Percentiles rank a stretch among this genome's conserved stretches.
These are phyloP conservation scores for Furculomyces boomerangus DNA, from an alignment of 371 early-diverging fungal species.

Conservation along the genomic window DNA sequence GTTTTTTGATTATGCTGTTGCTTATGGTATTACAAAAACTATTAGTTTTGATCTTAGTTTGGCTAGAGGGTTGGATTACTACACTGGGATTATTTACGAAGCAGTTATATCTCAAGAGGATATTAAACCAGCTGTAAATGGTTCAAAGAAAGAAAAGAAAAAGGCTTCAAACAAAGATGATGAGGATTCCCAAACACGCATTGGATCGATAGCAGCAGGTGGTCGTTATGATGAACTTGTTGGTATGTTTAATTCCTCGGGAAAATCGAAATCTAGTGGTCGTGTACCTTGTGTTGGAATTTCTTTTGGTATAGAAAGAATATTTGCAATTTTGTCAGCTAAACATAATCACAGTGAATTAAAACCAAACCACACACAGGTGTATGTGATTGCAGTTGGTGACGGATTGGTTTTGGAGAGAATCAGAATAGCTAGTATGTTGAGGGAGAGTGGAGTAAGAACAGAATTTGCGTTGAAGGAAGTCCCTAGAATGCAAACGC, in stretches of 20 bases:
- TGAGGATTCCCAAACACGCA: conserved; percentile 60
- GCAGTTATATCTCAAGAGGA: conserved; percentile 53
- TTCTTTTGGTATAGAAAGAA: conserved; percentile 93
- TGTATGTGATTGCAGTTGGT: conserved; percentile 75
- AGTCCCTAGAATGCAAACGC: conserved; percentile 65
- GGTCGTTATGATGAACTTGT: conserved; percentile 99
- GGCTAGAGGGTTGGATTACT: conserved; percentile 97
- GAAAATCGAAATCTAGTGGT: conserved; percentile 17
- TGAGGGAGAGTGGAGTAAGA: conserved; percentile 78
- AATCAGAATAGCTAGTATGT: conserved; percentile 61
- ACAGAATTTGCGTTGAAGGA: conserved; percentile 86
- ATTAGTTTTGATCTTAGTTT: conserved; percentile 89
- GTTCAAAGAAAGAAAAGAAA: background rate
- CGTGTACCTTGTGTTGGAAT: conserved; percentile 95
- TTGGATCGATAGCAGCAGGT: conserved; percentile 98
- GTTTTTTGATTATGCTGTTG: conserved; percentile 69
- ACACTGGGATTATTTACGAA: conserved; percentile 99
- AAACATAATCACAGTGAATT: conserved; percentile 32
- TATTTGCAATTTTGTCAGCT: conserved; percentile 73
- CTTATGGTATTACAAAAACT: conserved; percentile 53
- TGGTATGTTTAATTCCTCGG: conserved; percentile 55
- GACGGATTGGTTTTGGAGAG: conserved; percentile 85
- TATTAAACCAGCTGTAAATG: background rate
- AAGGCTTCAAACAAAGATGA: conserved; percentile 8
- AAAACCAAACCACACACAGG: conserved; percentile 68